Evolutionary conservation across 805 yeast genomes (phyloP), one percentile per base, ranked within the genome.

Genomic region (Lachancea lanzarotensis): DNA sequence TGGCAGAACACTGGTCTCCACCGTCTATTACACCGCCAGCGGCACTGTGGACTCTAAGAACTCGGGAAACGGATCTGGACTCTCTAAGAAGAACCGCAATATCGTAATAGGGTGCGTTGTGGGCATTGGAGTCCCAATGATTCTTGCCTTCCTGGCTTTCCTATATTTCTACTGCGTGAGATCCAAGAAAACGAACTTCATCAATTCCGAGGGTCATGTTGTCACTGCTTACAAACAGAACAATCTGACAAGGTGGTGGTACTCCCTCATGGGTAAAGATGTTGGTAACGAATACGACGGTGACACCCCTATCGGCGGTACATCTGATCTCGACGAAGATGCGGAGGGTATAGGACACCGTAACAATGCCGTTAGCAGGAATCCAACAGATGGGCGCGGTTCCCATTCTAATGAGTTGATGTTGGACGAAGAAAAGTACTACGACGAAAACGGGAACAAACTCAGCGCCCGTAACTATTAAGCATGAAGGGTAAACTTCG

Each of bases 41-140:
- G 49, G 52, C 2, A 50, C 57, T 13, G 57, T 66, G 0, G 51
- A 54, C 2, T 34, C 59, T 2, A 48, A 59, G 15, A 33, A 40
- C 15, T 16, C 40, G 31, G 38, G 57, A 35, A 49, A 45, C 15
- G 17, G 53, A 32, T 35, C 50, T 1, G 82, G 82, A 0, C 63
- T 80, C 7, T 70, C 81, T 1, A 55, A 68, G 13, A 72, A 74
- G 41, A 63, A 74, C 47, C 70, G 75, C 44, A 74, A 73, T 45
- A 73, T 82, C 30, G 77, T 82, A 19, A 73, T 81, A 42, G 89
- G 89, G 33, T 80, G 81, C 47, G 82, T 78, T 25, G 82, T 82
- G 5, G 89, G 89, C 45, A 74, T 84, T 12, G 86, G 86, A 42
- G 79, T 81, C 0, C 85, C 90, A 2, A 51, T 76, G 0, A 58